phyloP scores from a whole-genome alignment of 257 asterid species.

The Oldenlandia corymbosa region DNA sequence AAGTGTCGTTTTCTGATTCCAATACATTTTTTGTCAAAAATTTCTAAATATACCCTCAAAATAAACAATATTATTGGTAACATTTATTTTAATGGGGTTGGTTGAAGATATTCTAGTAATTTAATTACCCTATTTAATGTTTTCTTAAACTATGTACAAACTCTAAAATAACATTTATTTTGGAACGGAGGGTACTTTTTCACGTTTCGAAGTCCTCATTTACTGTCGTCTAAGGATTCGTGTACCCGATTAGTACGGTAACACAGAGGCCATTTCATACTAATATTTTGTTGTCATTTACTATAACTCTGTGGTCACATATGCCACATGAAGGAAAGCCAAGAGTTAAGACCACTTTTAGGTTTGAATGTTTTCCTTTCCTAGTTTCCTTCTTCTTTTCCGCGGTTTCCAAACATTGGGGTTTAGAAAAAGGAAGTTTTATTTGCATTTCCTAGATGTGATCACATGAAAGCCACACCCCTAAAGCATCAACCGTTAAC shows the following conservation, averaged over 20 bases:
- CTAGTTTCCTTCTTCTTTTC: too few species aligned
- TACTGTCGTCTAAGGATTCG: conserved; percentile 12
- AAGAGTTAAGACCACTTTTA: background rate
- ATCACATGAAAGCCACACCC: conserved; percentile 19
- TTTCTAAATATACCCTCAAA: too few species aligned
- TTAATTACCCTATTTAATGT: too few species aligned
- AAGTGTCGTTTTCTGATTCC: too few species aligned
- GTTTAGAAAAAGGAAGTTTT: conserved; percentile 17
- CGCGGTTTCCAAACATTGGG: conserved; percentile 15
- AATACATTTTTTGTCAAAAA: too few species aligned
- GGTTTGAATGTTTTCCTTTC: background rate
- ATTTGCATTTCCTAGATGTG: conserved; percentile 15
- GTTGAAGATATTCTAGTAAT: too few species aligned
- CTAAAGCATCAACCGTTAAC: background rate
- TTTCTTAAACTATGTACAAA: too few species aligned
- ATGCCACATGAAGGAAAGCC: background rate
- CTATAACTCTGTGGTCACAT: background rate
- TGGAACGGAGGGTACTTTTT: too few species aligned
- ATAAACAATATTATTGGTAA: too few species aligned
- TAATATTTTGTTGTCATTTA: background rate
- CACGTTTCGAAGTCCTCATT: background rate
- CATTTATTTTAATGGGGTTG: too few species aligned
- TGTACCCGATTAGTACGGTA: conserved; percentile 18
- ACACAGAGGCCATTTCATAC: background rate
- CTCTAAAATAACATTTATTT: too few species aligned